These are phyloP conservation scores for Pseudotulostoma volvatum DNA, from an alignment of 495 filamentous ascomycete species.

Conservation along the genomic window DNA sequence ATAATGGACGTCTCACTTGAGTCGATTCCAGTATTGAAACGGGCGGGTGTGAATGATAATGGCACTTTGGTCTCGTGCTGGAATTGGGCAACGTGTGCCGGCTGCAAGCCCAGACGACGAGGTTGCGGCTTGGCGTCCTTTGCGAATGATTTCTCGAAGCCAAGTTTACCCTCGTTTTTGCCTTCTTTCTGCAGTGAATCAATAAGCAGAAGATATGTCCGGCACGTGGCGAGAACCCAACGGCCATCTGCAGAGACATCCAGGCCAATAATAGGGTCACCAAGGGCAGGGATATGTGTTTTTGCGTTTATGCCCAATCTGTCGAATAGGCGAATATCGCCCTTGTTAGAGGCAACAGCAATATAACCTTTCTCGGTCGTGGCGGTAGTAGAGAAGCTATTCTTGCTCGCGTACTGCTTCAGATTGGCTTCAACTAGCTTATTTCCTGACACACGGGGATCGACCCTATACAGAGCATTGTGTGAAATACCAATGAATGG, in stretches of 20 bases:
- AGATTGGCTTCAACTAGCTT: constrained; percentile 86
- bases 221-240: constrained; percentile 89
- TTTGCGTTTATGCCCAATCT: constrained; percentile 93
- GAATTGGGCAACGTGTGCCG: constrained; percentile 88
- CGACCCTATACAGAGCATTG: constrained; percentile 87
- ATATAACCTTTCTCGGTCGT: constrained; percentile 94
- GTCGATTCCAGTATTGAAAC: constrained; percentile 84
- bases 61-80: constrained; percentile 81
- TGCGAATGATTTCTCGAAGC: constrained; percentile 84
- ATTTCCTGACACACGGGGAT: constrained; percentile 76
- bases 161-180: constrained; percentile 94
- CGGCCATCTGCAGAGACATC: constrained; percentile 89
- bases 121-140: constrained; percentile 90
- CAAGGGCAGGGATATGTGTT: constrained; percentile 88
- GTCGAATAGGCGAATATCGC: constrained; percentile 93
- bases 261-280: constrained; percentile 85
- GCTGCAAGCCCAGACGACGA: constrained; percentile 71
- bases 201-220: constrained; percentile 86
- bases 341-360: constrained; percentile 92
- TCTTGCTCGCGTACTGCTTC: constrained; percentile 92
- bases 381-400: constrained; percentile 84
- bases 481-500: constrained; percentile 83
- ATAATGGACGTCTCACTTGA: constrained; percentile 76
- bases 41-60: constrained; percentile 74
- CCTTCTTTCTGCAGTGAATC: constrained; percentile 81